Base-by-base conservation (phyloP, 148 eudicot species). In the Persicaria maculosa region DNA sequence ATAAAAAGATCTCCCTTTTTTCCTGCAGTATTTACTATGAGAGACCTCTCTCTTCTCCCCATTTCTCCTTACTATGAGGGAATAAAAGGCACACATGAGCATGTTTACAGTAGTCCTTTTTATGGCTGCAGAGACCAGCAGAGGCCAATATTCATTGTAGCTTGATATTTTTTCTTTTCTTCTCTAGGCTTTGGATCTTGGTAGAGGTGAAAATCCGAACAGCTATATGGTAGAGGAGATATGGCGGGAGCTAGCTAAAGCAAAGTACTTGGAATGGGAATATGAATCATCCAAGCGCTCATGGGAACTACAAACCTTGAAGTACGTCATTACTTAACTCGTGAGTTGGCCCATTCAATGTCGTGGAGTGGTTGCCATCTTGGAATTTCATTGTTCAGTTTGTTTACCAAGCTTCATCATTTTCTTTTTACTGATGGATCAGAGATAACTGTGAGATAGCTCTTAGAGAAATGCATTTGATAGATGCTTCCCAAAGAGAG, bases 161-260 rank as follows among this genome's bases (percentile, higher is more conserved):
- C 10, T 40, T 44, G 73, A 53, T 58, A 6, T 0, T 47, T 72
- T 7, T 47, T 72, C 14, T 19, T 59, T 65, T 16, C 54, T 31
- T 59, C 0, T 46, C 68, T 46, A 89, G 97, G 93, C 98, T 74
- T 81, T 92, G 85, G 99, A 95, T 78, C 91, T 95, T 47, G 93
- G 97, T 36, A 87, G 90, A 79, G 99, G 89, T 72, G 86, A 87
- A 47, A 80, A 87, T 80, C 91, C 92, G 4, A 76, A 82, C 46
- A 80, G 92, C 74, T 89, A 86, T 80, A 87, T 85, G 82, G 93
- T 92, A 17, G 99, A 92, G 75, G 93, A 92, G 76, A 88, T 95
- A 72, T 92, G 99, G 99, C 88, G 88, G 79, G 92, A 86, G 86
- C 89, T 95, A 72, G 93, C 96, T 16, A 92, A 82, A 82, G 99